Evolutionary conservation across 176 grass and related monocot genomes (phyloP).

Genomic region (Bothriochloa decipiens): DNA sequence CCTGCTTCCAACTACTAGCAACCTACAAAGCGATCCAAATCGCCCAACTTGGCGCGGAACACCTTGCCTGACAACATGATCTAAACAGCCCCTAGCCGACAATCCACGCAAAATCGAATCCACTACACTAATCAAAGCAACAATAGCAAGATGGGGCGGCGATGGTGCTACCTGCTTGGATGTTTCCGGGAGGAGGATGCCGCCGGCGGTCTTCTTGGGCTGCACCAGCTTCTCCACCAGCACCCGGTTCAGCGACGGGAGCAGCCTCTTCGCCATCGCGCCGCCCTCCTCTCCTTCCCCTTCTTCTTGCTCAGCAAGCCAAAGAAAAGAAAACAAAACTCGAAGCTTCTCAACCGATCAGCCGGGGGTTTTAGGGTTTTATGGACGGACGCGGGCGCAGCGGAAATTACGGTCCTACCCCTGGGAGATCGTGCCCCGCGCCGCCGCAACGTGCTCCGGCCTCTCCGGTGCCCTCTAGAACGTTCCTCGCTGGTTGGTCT

Average conservation of each 20-base stretch:
- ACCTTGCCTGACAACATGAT: not conserved
- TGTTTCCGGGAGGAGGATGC: slow-evolving; percentile 92
- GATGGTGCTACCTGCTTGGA: slow-evolving; percentile 67
- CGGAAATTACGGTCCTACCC: slow-evolving; percentile 43
- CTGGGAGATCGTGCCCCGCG: slow-evolving; percentile 1
- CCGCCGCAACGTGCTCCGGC: slow-evolving; percentile 29
- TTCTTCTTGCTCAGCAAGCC: slow-evolving; percentile 47
- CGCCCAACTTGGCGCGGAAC: not conserved
- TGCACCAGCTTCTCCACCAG: slow-evolving; percentile 87
- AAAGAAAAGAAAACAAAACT: not conserved
- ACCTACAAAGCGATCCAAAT: not conserved
- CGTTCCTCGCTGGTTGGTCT: not conserved
- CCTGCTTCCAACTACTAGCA: not conserved
- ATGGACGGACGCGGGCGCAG: not conserved
- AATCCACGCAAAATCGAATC: not conserved
- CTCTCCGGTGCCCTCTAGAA: slow-evolving; percentile 32
- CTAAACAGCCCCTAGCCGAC: not conserved
- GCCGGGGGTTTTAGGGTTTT: slow-evolving; percentile 57
- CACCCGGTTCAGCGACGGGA: slow-evolving; percentile 84
- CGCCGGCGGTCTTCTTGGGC: slow-evolving; percentile 79
- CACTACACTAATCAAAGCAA: not conserved
- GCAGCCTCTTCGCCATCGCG: slow-evolving; percentile 78
- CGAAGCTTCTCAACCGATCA: slow-evolving; percentile 22
- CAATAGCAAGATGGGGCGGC: not conserved
- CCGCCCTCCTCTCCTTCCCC: not conserved